Conservation (phyloP, 352 stramenopile species). For the Stramenopiles sp. region DNA sequence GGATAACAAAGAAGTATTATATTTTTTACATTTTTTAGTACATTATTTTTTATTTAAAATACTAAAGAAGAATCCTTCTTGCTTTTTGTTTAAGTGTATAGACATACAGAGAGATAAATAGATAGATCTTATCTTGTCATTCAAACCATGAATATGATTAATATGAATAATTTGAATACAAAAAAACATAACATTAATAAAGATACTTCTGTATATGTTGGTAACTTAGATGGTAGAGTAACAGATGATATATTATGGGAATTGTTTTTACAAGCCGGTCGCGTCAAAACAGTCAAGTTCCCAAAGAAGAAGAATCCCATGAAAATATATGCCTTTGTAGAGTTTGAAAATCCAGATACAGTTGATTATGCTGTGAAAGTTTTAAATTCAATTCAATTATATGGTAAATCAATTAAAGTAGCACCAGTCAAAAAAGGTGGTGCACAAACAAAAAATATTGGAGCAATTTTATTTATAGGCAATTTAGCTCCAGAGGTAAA, state of each 20-base stretch:
- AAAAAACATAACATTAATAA: too few relatives aligned
- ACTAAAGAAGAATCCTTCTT: too few relatives aligned
- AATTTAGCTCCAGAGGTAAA: slow-evolving; percentile 87
- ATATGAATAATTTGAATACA: too few relatives aligned
- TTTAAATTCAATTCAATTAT: slow-evolving; percentile 98
- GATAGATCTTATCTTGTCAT: too few relatives aligned
- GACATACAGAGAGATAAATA: too few relatives aligned
- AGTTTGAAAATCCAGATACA: slow-evolving; percentile 87
- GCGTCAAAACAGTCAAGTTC: slow-evolving; percentile 16
- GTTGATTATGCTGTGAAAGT: slow-evolving; percentile 95
- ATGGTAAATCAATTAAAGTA: slow-evolving; percentile 89
- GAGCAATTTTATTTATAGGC: slow-evolving; percentile 94
- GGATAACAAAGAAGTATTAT: too few relatives aligned
- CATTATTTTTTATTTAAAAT: too few relatives aligned
- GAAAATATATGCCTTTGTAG: slow-evolving; percentile 95
- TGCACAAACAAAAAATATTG: slow-evolving; percentile 65
- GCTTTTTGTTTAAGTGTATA: too few relatives aligned
- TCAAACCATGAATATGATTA: too few relatives aligned
- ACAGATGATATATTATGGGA: slow-evolving; percentile 91
- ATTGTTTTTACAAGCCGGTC: slow-evolving; percentile 44
- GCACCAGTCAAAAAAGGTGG: slow-evolving; percentile 78
- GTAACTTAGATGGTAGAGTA: slow-evolving; percentile 79
- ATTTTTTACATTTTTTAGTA: too few relatives aligned
- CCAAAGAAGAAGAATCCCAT: slow-evolving; percentile 57
- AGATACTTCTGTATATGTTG: slow-evolving; percentile 93